phyloP scores from a whole-genome alignment of 2,329 filamentous ascomycete genomes.

The Thielaviopsis euricoi region DNA sequence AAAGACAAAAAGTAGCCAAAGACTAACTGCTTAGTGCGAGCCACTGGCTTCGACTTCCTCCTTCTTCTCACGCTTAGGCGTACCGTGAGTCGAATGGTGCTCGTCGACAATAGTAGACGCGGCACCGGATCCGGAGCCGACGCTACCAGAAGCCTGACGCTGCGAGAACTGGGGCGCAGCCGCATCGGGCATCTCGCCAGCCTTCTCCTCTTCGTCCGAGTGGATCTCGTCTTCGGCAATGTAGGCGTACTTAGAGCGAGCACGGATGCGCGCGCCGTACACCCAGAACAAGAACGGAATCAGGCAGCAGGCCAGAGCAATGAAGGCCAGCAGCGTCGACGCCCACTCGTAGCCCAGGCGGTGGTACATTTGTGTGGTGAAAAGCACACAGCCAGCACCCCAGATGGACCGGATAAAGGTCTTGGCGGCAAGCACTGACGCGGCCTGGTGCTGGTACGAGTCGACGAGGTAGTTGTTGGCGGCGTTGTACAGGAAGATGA shows the following conservation, averaged over 20 bases:
- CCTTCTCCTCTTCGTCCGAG: conserved; percentile 6
- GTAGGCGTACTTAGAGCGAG: conserved; percentile 57
- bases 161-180: neutral
- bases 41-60: neutral
- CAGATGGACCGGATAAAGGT: conserved; percentile 66
- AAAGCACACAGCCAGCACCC: conserved; percentile 62
- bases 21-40: neutral
- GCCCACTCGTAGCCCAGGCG: conserved; percentile 64
- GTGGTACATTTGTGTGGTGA: conserved; percentile 67
- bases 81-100: neutral
- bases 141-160: conserved; percentile 1
- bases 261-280: conserved; percentile 55
- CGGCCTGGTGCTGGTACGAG: conserved; percentile 54
- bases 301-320: conserved; percentile 59
- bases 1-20: too few species aligned
- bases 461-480: conserved; percentile 59
- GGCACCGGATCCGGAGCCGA: conserved; percentile 1
- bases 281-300: conserved; percentile 75
- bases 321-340: conserved; percentile 52
- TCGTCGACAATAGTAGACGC: conserved; percentile 9
- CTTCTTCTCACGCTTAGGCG: conserved; percentile 1
- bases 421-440: conserved; percentile 66
- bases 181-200: neutral
- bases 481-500: conserved; percentile 71
- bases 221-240: conserved; percentile 32